phyloP scores from a whole-genome alignment of 2,329 filamentous ascomycete species.

The Aspergillus sp. region DNA sequence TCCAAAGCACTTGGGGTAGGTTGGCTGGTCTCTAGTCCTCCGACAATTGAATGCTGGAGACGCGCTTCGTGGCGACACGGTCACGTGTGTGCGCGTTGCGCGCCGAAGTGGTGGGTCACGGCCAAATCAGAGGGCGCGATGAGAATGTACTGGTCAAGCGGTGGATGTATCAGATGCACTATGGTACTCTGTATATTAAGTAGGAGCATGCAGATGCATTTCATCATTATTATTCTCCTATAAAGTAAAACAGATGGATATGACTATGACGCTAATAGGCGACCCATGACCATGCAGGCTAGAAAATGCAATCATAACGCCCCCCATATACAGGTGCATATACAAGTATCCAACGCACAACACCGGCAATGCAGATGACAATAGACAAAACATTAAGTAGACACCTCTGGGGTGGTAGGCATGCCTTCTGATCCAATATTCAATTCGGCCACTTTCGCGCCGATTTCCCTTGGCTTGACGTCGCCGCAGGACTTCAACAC shows the following conservation, averaged over 20 bases:
- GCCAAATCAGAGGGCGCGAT: conserved; percentile 12
- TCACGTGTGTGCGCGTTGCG: conserved; percentile 38
- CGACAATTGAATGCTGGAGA: conserved; percentile 1
- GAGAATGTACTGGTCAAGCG: too few species aligned
- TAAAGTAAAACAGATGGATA: background rate
- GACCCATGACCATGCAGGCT: conserved; percentile 1
- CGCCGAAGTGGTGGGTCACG: conserved; percentile 17
- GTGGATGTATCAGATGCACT: too few species aligned
- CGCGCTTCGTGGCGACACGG: conserved; percentile 25
- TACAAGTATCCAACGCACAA: conserved; percentile 17
- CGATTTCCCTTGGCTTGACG: conserved; percentile 36
- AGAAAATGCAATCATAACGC: conserved; percentile 27
- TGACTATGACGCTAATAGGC: background rate
- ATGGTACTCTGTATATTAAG: background rate
- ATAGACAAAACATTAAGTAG: conserved; percentile 10
- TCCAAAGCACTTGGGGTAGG: conserved; percentile 1
- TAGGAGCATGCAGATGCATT: too few species aligned
- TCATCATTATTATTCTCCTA: too few species aligned
- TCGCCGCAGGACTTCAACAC: conserved; percentile 45
- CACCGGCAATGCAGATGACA: conserved; percentile 8
- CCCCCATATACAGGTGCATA: conserved; percentile 15
- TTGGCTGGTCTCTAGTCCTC: background rate
- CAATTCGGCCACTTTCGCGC: conserved; percentile 29
- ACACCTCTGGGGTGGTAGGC: conserved; percentile 6
- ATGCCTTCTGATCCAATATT: conserved; percentile 28